phyloP scores from a whole-genome alignment of 2,329 filamentous ascomycete genomes.

The Lizonia empirigonia region DNA sequence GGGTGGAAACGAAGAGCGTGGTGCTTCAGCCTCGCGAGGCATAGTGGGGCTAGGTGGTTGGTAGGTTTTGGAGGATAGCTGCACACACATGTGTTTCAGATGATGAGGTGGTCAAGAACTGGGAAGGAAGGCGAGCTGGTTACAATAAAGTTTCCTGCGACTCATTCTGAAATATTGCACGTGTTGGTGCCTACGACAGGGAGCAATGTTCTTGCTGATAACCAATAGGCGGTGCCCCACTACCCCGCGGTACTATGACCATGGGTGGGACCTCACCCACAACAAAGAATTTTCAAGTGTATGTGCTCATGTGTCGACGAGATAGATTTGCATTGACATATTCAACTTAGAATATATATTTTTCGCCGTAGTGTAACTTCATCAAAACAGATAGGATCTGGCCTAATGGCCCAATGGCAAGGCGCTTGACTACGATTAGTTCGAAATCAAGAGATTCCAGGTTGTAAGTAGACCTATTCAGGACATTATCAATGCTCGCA shows the following conservation, averaged over 20 bases:
- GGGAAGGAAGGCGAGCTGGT: neutral
- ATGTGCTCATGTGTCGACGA: too few species aligned
- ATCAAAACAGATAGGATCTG: conserved; percentile 39
- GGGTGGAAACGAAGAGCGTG: conserved; percentile 19
- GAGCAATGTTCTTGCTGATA: neutral
- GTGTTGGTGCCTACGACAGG: conserved; percentile 9
- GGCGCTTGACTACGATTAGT: conserved; percentile 59
- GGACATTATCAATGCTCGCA: neutral
- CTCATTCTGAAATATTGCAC: neutral
- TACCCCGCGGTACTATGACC: too few species aligned
- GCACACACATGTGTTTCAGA: neutral
- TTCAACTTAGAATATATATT: too few species aligned
- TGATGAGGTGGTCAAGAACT: neutral
- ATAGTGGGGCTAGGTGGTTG: neutral
- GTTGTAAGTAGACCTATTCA: conserved; percentile 2
- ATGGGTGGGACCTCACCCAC: too few species aligned
- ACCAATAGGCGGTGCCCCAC: neutral
- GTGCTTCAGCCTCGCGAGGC: conserved; percentile 11
- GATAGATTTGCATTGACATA: too few species aligned
- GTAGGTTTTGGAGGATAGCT: neutral
- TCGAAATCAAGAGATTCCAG: conserved; percentile 42
- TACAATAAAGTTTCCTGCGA: neutral
- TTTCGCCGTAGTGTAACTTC: neutral
- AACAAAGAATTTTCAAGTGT: too few species aligned
- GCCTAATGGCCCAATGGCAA: conserved; percentile 58